Base-by-base conservation (phyloP, 2,329 filamentous ascomycete genomes). In the Akanthomyces muscarius region DNA sequence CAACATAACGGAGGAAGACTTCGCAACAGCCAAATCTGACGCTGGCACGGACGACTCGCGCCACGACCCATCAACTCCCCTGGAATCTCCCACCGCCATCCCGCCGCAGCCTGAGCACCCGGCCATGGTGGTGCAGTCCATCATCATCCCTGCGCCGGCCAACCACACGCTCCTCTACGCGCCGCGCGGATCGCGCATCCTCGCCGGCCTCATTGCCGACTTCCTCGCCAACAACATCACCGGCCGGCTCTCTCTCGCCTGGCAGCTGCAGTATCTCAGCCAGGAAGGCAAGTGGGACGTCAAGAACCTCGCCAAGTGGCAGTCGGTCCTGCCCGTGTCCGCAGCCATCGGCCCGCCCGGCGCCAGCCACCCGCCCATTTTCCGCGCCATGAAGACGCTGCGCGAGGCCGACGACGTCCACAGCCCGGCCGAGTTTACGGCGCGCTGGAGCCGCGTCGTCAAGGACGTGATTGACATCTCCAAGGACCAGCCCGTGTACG, bases 261-360 rank as follows among this genome's bases (percentile, higher is more conserved):
- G 94, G 93, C 94, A 98, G 75, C 81, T 98, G 18, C 90, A 94
- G 69, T 89, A 95, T 70, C 85, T 98, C 28, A 91, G 90, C 2
- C 91, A 89, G 1, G 90, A 92, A 68, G 93, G 93, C 3, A 98
- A 98, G 77, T 98, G 94, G 94, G 94, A 97, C 71, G 92, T 98
- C 68, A 98, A 98, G 78, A 98, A 98, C 71, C 81, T 97, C 13
- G 87, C 85, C 64, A 98, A 98, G 72, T 98, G 94, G 94, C 85
- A 91, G 73, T 86, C 86, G 21, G 89, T 96, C 0, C 76, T 80
- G 1, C 90, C 92, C 0, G 90, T 96, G 1, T 96, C 91, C 0
- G 82, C 84, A 1, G 87, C 89, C 4, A 95, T 98, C 64, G 90
- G 84, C 3, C 75, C 66, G 6, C 58, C 71, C 6, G 36, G 56